Base-by-base conservation (phyloP, 1,284 basidiomycete genomes). In the Apiotrichum sp. region DNA sequence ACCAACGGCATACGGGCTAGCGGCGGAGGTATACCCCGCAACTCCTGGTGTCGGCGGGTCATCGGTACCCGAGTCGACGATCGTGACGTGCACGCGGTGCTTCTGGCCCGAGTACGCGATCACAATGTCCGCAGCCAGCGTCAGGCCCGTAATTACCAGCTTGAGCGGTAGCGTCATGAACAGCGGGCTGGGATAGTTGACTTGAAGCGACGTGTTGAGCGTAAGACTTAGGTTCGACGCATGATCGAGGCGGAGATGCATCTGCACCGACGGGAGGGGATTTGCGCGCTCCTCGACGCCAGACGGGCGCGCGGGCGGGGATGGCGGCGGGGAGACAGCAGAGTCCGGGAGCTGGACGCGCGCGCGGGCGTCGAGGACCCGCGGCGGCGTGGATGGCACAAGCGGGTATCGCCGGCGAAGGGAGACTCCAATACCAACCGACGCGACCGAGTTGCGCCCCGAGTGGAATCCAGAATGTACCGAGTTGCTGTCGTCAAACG, bases 161-260 rank as follows among this genome's bases (percentile, higher is more conserved):
- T 89, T 88, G 70, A 98, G 88, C 2, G 96, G 96, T 16, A 99
- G 81, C 6, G 87, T 86, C 92, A 98, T 97, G 80, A 99, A 98
- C 67, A 87, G 84, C 0, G 87, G 84, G 0, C 89, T 89, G 1
- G 95, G 93, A 72, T 98, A 96, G 78, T 98, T 97, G 74, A 99
- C 93, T 62, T 93, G 83, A 16, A 98, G 82, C 9, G 89, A 91
- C 0, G 95, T 98, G n/a, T 86, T 84, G 61, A 99, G 81, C 2
- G 87, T 88, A 35, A 82, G 66, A 4, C 75, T 63, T 45, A 80
- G 64, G 57, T 79, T 72, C 36, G 78, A 75, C 7, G 71, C 61
- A 59, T 80, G 79, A 11, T 67, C 59, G 34, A 80, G 51, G 32
- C 70, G 67, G 0, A 80, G 63, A 54, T 79, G 78, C 3, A 80